Conservation (phyloP, 106 monocot genomes). For the Phalaenopsis aphrodite region DNA sequence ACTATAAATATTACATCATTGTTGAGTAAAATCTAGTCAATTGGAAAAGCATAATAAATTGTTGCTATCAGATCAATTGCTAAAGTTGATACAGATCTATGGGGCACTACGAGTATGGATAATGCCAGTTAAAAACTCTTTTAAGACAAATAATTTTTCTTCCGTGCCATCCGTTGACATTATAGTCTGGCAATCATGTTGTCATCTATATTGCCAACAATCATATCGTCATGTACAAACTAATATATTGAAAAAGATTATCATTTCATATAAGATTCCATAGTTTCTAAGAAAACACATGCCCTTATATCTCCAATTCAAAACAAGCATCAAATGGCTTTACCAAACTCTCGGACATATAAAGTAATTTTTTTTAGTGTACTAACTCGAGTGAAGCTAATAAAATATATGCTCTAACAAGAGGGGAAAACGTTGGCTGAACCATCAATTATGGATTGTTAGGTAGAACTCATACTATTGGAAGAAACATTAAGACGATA, state of each 20-base stretch:
- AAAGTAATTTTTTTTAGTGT: not conserved
- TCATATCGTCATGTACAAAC: not conserved
- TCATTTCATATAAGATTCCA: not conserved
- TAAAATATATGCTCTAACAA: not conserved
- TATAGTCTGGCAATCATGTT: too few relatives aligned
- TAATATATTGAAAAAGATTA: not conserved
- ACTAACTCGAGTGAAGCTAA: not conserved
- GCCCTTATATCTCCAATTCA: not conserved
- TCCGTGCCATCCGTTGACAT: too few relatives aligned
- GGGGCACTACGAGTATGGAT: too few relatives aligned
- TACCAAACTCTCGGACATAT: not conserved
- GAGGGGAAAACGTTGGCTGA: not conserved
- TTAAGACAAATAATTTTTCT: too few relatives aligned
- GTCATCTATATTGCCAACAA: not conserved
- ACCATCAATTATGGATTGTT: not conserved
- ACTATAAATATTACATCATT: too few relatives aligned
- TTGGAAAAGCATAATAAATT: too few relatives aligned
- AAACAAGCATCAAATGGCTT: too few relatives aligned
- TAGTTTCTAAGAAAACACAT: not conserved
- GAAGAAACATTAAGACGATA: not conserved
- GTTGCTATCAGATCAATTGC: too few relatives aligned
- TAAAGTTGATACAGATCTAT: too few relatives aligned
- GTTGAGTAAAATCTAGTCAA: too few relatives aligned
- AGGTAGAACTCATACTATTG: not conserved
- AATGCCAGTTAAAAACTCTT: too few relatives aligned